Evolutionary conservation across 306 rosid genomes (phyloP).

Genomic region (Senna tora): DNA sequence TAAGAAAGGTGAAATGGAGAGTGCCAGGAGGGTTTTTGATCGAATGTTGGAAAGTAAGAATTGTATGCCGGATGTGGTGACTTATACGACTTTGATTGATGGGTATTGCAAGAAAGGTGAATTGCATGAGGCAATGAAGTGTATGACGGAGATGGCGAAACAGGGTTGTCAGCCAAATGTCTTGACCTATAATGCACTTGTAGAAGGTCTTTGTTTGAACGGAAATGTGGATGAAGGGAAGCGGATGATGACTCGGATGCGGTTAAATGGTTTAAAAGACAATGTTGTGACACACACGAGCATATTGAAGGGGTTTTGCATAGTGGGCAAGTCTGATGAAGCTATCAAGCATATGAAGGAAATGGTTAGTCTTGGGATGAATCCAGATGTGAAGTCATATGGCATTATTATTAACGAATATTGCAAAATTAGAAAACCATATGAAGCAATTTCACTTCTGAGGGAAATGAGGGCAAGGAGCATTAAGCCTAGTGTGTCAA

Average conservation of each 20-base stretch:
- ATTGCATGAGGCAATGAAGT: conserved; percentile 42
- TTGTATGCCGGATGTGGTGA: conserved; percentile 52
- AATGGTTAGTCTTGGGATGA: conserved; percentile 47
- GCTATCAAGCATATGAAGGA: conserved; percentile 47
- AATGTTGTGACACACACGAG: conserved; percentile 51
- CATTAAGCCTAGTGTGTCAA: conserved; percentile 50
- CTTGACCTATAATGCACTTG: conserved; percentile 54
- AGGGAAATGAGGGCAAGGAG: conserved; percentile 52
- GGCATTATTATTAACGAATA: conserved; percentile 48
- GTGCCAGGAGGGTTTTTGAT: conserved; percentile 43
- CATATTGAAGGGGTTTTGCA: conserved; percentile 56
- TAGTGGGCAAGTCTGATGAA: conserved; percentile 49
- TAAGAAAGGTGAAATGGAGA: conserved; percentile 48
- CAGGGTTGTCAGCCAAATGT: conserved; percentile 48
- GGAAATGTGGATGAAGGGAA: conserved; percentile 53
- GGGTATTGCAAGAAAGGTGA: conserved; percentile 58
- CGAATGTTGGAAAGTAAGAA: conserved; percentile 36
- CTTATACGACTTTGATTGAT: conserved; percentile 56
- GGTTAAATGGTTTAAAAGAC: conserved; percentile 59
- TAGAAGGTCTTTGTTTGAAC: conserved; percentile 55
- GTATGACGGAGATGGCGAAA: conserved; percentile 48
- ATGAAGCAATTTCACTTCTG: conserved; percentile 49
- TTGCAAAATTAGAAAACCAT: conserved; percentile 48
- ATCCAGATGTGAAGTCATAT: conserved; percentile 49
- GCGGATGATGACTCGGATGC: conserved; percentile 58